These are phyloP conservation scores for Roridomyces roridus DNA, from an alignment of 768 basidiomycete species.

Conservation along the genomic window DNA sequence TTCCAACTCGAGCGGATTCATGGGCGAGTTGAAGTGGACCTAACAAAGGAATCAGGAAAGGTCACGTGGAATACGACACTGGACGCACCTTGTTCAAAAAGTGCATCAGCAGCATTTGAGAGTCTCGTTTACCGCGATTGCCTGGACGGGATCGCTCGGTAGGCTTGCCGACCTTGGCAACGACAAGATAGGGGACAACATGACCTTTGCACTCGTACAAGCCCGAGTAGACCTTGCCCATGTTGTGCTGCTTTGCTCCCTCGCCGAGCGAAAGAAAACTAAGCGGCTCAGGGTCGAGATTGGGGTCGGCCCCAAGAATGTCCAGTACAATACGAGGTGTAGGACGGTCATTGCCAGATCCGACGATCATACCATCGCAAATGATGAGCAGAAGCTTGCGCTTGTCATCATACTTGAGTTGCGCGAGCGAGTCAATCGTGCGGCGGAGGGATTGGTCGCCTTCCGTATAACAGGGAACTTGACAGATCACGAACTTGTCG, in stretches of 20 bases:
- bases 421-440: conserved; percentile 94
- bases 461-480: conserved; percentile 99
- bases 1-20: conserved; percentile 97
- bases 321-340: conserved; percentile 97
- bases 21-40: conserved; percentile 96
- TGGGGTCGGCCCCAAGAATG: conserved; percentile 93
- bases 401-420: conserved; percentile 98
- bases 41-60: conserved; percentile 35
- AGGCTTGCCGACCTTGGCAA: conserved; percentile 95
- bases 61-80: not conserved
- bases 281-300: conserved; percentile 92
- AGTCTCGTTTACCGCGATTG: conserved; percentile 98
- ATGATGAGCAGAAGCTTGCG: conserved; percentile 92
- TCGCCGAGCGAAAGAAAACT: conserved; percentile 94
- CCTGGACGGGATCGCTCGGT: conserved; percentile 92
- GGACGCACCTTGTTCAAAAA: conserved; percentile 90
- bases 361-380: conserved; percentile 98
- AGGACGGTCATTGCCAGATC: conserved; percentile 94
- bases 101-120: conserved; percentile 95
- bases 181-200: conserved; percentile 92
- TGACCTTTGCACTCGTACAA: conserved; percentile 94
- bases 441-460: conserved; percentile 83
- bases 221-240: conserved; percentile 98
- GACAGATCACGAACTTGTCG: conserved; percentile 97
- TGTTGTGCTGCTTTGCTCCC: conserved; percentile 95